These are phyloP conservation scores for Chenopodium suecicum DNA, from an alignment of 148 eudicot species.

Conservation along the genomic window DNA sequence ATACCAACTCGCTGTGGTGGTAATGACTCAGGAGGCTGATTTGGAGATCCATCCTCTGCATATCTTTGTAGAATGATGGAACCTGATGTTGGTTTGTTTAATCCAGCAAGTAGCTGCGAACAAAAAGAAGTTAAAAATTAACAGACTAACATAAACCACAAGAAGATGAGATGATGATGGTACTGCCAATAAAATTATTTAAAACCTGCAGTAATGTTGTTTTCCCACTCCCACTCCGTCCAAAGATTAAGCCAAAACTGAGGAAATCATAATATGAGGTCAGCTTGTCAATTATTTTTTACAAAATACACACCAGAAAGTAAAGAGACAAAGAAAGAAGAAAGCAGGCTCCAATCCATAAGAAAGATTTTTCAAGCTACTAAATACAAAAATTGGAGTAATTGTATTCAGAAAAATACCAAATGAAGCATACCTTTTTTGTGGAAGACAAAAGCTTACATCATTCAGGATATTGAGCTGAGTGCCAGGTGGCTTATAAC, in stretches of 20 bases:
- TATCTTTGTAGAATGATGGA: slow-evolving; percentile 69
- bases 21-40: slow-evolving; percentile 48
- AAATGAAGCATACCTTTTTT: slow-evolving; percentile 54
- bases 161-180: not conserved
- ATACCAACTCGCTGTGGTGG: slow-evolving; percentile 78
- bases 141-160: not conserved
- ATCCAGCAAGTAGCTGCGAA: slow-evolving; percentile 88
- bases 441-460: slow-evolving; percentile 61
- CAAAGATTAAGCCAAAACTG: slow-evolving; percentile 93
- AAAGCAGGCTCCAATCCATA: not conserved
- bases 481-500: slow-evolving; percentile 84
- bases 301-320: not conserved
- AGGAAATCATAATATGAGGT: slow-evolving; percentile 18
- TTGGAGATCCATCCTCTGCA: slow-evolving; percentile 57
- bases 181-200: slow-evolving; percentile 2
- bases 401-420: not conserved
- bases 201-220: slow-evolving; percentile 93
- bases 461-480: slow-evolving; percentile 63
- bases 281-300: slow-evolving; percentile 1
- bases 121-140: slow-evolving; percentile 17
- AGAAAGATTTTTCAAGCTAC: not conserved
- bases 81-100: slow-evolving; percentile 90
- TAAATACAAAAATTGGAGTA: not conserved
- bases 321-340: not conserved
- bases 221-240: slow-evolving; percentile 99